Conservation (phyloP, 306 rosid species). For the Chamaecrista fasciculata region DNA sequence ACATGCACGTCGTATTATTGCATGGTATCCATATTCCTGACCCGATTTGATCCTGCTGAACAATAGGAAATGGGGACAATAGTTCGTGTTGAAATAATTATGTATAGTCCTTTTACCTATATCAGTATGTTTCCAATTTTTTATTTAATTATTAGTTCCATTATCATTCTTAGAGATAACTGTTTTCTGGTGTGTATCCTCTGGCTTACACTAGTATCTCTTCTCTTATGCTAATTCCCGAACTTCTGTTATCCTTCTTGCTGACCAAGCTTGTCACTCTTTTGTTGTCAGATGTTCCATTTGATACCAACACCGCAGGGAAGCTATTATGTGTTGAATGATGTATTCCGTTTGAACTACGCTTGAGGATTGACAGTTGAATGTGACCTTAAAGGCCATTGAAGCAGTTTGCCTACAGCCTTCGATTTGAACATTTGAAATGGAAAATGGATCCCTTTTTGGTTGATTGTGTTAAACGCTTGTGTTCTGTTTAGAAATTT, state of each 20-base stretch:
- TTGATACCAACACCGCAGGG: constrained; percentile 90
- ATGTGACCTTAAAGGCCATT: constrained; percentile 28
- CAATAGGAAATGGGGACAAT: not conserved
- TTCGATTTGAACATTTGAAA: constrained; percentile 36
- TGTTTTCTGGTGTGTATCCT: not conserved
- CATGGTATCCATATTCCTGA: not conserved
- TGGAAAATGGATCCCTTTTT: constrained; percentile 36
- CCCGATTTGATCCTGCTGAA: not conserved
- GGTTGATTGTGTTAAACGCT: constrained; percentile 41
- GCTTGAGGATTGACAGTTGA: constrained; percentile 49
- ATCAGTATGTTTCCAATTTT: not conserved
- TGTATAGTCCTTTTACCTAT: not conserved
- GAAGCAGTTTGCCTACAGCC: constrained; percentile 29
- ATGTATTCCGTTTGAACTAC: constrained; percentile 91
- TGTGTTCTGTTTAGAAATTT: constrained; percentile 33
- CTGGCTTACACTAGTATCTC: not conserved
- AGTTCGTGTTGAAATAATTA: not conserved
- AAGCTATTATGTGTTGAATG: constrained; percentile 86
- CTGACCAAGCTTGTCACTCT: constrained; percentile 9
- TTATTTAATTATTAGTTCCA: not conserved
- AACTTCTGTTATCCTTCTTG: not conserved
- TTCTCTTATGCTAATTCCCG: not conserved
- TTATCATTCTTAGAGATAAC: not conserved
- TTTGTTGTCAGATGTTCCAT: constrained; percentile 84
- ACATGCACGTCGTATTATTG: not conserved